A percentile compares a stretch with the other conserved stretches of the same genome.
phyloP scores from a whole-genome alignment of 2,329 filamentous ascomycete species.

The Fonsecaea erecta region DNA sequence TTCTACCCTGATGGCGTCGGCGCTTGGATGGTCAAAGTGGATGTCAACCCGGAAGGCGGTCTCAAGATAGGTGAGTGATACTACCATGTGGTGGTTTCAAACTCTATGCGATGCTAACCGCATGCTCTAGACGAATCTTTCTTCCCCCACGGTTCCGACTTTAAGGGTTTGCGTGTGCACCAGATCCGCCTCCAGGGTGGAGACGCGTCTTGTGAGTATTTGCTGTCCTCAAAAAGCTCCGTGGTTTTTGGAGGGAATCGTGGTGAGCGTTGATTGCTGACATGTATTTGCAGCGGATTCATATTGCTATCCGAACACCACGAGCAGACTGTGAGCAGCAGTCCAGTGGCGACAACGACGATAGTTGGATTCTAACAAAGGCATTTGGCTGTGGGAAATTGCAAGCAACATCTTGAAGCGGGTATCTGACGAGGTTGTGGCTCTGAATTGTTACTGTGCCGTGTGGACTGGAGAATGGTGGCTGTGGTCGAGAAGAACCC shows the following conservation, averaged over 20 bases:
- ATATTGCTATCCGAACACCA: constrained; percentile 5
- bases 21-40: constrained; percentile 13
- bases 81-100: not conserved
- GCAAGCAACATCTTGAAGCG: not conserved
- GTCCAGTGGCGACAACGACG: not conserved
- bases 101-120: not conserved
- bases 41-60: constrained; percentile 7
- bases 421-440: too few relatives aligned
- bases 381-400: not conserved
- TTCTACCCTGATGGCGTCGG: constrained; percentile 10
- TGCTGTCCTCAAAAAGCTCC: not conserved
- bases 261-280: not conserved
- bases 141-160: constrained; percentile 8
- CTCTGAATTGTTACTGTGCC: not conserved
- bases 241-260: not conserved
- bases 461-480: not conserved
- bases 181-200: constrained; percentile 14
- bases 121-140: constrained; percentile 2
- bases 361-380: not conserved
- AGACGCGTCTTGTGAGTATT: constrained; percentile 14
- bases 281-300: constrained; percentile 2
- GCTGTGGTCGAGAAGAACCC: not conserved
- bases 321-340: constrained; percentile 5
- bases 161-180: constrained; percentile 11
- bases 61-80: constrained; percentile 1